Conservation (phyloP, 202 grass and related monocot species). For the Zizania palustris region DNA sequence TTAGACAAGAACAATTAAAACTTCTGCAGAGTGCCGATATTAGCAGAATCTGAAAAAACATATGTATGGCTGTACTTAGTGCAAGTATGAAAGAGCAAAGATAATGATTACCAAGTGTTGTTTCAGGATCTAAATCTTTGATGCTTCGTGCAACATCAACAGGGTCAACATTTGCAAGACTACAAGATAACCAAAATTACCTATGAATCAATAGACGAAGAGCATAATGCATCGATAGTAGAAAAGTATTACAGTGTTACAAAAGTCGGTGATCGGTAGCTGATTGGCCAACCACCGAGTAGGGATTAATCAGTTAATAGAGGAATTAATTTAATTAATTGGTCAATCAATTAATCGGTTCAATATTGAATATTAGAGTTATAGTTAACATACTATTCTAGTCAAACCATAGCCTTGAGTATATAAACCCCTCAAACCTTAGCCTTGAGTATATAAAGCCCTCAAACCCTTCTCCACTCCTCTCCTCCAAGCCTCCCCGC, state of each 20-base stretch:
- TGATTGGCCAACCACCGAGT: too few relatives aligned
- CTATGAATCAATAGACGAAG: constrained; percentile 29
- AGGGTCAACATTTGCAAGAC: constrained; percentile 99
- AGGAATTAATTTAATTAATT: too few relatives aligned
- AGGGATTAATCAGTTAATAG: too few relatives aligned
- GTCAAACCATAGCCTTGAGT: too few relatives aligned
- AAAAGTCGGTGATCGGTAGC: too few relatives aligned
- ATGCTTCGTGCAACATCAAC: constrained; percentile 95
- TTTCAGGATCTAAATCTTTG: constrained; percentile 92
- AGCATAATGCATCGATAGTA: not conserved
- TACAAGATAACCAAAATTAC: constrained; percentile 46
- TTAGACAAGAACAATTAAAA: constrained; percentile 25
- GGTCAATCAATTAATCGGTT: too few relatives aligned
- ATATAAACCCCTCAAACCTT: too few relatives aligned
- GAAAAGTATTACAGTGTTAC: not conserved
- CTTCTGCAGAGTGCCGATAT: constrained; percentile 20
- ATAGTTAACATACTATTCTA: too few relatives aligned
- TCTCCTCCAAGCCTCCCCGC: too few relatives aligned
- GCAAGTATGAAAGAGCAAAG: not conserved
- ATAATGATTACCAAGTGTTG: constrained; percentile 79
- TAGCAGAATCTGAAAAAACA: constrained; percentile 28
- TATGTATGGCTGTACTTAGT: not conserved
- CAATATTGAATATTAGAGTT: too few relatives aligned
- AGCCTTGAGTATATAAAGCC: too few relatives aligned
- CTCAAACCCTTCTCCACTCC: too few relatives aligned